phyloP scores from a whole-genome alignment of 129 eudicot genomes.

The Flaveria linearis region DNA sequence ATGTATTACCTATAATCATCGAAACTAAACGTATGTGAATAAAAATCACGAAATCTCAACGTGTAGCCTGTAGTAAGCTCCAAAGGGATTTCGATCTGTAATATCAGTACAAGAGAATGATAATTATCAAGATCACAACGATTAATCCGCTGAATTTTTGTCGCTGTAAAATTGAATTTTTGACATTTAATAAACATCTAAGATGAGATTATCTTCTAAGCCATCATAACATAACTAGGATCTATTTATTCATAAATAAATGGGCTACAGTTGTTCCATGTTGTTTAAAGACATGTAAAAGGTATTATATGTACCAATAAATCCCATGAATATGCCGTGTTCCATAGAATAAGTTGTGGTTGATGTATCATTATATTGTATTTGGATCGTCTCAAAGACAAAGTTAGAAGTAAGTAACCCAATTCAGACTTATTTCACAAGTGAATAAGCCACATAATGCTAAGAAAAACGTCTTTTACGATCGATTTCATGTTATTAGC shows the following conservation, averaged over 20 bases:
- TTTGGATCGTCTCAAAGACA: conserved; percentile 57
- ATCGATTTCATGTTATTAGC: not conserved
- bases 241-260: too few relatives aligned
- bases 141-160: not conserved
- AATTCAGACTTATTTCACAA: conserved; percentile 9
- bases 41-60: conserved; percentile 58
- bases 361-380: conserved; percentile 57
- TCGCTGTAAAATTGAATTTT: not conserved
- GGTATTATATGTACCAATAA: conserved; percentile 51
- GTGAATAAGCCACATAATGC: conserved; percentile 5
- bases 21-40: conserved; percentile 63
- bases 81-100: conserved; percentile 74
- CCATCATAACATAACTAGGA: not conserved
- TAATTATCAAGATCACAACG: not conserved
- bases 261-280: not conserved
- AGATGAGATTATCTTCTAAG: not conserved
- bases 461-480: not conserved
- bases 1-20: conserved; percentile 63
- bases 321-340: conserved; percentile 57
- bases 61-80: conserved; percentile 69
- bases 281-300: conserved; percentile 3
- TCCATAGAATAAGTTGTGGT: conserved; percentile 44
- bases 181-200: not conserved
- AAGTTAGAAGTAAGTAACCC: conserved; percentile 23
- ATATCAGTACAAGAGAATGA: too few relatives aligned